phyloP scores from a whole-genome alignment of 345 rosid genomes.

The Eucalyptus curtisii region DNA sequence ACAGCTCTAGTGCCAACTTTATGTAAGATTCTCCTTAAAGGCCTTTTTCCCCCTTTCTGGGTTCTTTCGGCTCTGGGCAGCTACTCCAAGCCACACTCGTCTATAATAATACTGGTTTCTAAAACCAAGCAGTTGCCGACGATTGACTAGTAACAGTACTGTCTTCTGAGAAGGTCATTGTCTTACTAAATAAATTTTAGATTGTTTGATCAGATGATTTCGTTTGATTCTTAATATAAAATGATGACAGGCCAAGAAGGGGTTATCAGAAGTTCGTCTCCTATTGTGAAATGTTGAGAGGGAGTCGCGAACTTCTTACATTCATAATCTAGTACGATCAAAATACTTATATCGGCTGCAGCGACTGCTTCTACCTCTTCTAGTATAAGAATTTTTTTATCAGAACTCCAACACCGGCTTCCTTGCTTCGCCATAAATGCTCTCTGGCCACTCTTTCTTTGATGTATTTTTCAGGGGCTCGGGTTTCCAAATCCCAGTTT shows the following conservation, averaged over 20 bases:
- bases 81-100: not conserved
- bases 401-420: not conserved
- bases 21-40: not conserved
- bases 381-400: not conserved
- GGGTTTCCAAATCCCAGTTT: not conserved
- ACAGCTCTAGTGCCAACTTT: not conserved
- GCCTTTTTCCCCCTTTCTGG: not conserved
- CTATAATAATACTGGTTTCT: not conserved
- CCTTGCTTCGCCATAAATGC: not conserved
- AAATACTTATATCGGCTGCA: not conserved
- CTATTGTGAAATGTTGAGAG: not conserved
- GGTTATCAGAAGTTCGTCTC: not conserved
- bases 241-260: not conserved
- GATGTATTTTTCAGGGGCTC: not conserved
- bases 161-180: not conserved
- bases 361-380: not conserved
- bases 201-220: not conserved
- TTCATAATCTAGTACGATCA: not conserved
- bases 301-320: not conserved
- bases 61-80: not conserved
- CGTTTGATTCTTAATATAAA: not conserved
- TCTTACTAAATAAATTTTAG: not conserved
- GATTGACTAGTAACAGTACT: not conserved
- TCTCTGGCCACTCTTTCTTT: not conserved
- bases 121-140: not conserved